Conservation (phyloP, 176 grass and related monocot genomes). For the Aegilops bicornis region DNA sequence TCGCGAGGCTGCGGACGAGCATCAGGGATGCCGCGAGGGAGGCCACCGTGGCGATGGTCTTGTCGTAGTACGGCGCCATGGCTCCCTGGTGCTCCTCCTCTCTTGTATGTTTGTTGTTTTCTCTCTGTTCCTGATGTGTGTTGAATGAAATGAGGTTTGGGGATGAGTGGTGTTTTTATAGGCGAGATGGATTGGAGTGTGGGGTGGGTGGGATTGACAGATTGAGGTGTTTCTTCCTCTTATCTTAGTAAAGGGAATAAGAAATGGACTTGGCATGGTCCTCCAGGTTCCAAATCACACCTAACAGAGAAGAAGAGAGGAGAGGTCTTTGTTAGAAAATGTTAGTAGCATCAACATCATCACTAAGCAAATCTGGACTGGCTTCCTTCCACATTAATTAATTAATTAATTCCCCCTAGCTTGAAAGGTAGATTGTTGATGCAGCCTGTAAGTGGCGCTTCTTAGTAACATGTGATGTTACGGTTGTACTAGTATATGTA, state of each 20-base stretch:
- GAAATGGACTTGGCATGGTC: constrained; percentile 29
- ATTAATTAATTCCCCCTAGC: too few relatives aligned
- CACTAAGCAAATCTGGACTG: neutral
- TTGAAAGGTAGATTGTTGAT: neutral
- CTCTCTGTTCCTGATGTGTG: constrained; percentile 7
- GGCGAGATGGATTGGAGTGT: neutral
- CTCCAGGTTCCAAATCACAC: neutral
- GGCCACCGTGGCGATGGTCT: constrained; percentile 40
- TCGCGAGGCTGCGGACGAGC: constrained; percentile 37
- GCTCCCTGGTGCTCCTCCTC: neutral
- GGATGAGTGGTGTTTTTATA: neutral
- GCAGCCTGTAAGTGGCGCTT: too few relatives aligned
- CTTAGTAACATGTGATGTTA: too few relatives aligned
- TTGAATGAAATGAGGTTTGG: neutral
- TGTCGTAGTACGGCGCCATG: constrained; percentile 50
- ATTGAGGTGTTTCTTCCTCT: neutral
- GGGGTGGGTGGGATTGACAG: neutral
- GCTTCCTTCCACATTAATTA: neutral
- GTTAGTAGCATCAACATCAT: too few relatives aligned
- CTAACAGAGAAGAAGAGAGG: neutral
- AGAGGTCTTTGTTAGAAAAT: neutral
- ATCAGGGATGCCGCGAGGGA: constrained; percentile 45
- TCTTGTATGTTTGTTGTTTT: neutral
- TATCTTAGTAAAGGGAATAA: neutral
- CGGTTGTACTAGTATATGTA: too few relatives aligned